Evolutionary conservation across 495 filamentous ascomycete genomes (phyloP).

Genomic region (Penicillium canescens): DNA sequence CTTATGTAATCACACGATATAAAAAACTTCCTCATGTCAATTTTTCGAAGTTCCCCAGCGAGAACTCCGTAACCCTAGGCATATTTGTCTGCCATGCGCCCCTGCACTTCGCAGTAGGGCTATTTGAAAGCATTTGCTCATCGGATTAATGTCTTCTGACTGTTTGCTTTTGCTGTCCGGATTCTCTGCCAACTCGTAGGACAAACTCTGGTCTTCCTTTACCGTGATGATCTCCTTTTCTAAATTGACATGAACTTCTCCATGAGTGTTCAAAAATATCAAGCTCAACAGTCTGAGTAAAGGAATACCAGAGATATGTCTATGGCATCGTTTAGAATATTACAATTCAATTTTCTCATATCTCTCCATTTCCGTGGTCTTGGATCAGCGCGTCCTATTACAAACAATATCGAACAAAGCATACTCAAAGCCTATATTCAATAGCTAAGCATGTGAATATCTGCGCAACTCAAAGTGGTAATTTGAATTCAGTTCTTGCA

Average conservation of each 20-base stretch:
- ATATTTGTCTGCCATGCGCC: neutral
- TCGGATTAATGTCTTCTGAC: conserved; percentile 5
- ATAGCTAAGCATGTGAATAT: too few species aligned
- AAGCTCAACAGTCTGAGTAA: conserved; percentile 43
- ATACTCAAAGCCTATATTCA: too few species aligned
- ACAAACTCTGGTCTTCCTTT: conserved; percentile 11
- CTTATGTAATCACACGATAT: conserved; percentile 2
- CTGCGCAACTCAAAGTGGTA: too few species aligned
- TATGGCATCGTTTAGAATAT: neutral
- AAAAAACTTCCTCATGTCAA: conserved; percentile 5
- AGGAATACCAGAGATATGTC: conserved; percentile 9
- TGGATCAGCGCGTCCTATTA: too few species aligned
- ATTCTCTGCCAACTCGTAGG: conserved; percentile 1
- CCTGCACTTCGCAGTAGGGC: neutral
- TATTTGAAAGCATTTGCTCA: neutral
- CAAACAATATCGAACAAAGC: too few species aligned
- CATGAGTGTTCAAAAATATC: conserved; percentile 29
- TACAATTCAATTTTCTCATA: too few species aligned
- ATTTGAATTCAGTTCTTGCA: conserved; percentile 13
- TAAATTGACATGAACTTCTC: conserved; percentile 28
- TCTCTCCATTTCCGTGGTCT: too few species aligned
- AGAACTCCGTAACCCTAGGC: neutral
- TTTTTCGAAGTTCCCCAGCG: neutral
- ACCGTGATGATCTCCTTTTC: conserved; percentile 32
- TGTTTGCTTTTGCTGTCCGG: neutral